These are phyloP conservation scores for Clathrospora elynae DNA, from an alignment of 2,329 filamentous ascomycete species.

Conservation along the genomic window DNA sequence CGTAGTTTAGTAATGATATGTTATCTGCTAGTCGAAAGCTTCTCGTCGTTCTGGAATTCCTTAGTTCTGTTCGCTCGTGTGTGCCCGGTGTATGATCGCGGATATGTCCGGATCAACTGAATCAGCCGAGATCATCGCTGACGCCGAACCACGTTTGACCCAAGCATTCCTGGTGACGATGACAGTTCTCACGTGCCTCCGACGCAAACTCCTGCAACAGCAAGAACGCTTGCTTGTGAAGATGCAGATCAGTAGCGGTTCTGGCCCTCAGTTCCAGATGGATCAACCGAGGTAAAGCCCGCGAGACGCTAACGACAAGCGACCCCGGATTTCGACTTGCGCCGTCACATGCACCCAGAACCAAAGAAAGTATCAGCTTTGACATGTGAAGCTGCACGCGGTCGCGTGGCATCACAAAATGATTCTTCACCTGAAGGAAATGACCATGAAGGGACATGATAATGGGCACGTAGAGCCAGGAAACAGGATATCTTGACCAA, in stretches of 20 bases:
- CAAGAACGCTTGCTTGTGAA: conserved; percentile 9
- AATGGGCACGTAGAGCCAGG: not conserved
- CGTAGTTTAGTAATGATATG: too few species aligned
- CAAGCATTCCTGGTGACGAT: conserved; percentile 7
- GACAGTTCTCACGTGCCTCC: conserved; percentile 7
- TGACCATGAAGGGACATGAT: not conserved
- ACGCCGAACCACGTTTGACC: conserved; percentile 3
- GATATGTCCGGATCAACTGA: not conserved
- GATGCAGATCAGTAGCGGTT: conserved; percentile 11
- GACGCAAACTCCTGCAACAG: conserved; percentile 1
- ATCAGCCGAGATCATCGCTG: conserved; percentile 4
- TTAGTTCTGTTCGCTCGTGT: too few species aligned
- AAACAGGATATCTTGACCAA: conserved; percentile 18
- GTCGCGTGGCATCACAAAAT: conserved; percentile 27
- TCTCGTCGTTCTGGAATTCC: too few species aligned
- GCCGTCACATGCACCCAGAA: conserved; percentile 39
- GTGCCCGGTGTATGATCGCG: too few species aligned
- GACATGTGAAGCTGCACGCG: conserved; percentile 40
- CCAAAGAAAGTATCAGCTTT: conserved; percentile 15
- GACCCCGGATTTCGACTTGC: conserved; percentile 21
- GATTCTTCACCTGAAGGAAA: not conserved
- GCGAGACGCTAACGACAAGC: conserved; percentile 12
- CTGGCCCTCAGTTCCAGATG: conserved; percentile 20
- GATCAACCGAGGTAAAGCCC: conserved; percentile 21
- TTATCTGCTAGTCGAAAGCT: too few species aligned